These are phyloP conservation scores for Panellus pusillus DNA, from an alignment of 768 basidiomycete genomes.

Conservation along the genomic window DNA sequence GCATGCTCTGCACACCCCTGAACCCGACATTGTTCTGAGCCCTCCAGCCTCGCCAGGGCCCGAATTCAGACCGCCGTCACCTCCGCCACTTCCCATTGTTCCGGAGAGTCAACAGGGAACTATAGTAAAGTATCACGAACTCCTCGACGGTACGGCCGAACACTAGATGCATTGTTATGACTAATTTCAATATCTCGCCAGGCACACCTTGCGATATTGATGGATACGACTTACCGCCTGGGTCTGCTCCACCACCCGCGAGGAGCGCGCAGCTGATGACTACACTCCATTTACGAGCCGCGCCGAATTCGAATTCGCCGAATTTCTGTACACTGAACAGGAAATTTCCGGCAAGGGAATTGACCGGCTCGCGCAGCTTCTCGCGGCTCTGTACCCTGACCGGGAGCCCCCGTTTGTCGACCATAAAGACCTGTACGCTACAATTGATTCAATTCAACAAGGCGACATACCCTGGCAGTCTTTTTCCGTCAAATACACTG, in stretches of 20 bases:
- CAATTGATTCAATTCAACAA: slow-evolving; percentile 24
- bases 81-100: too few relatives aligned
- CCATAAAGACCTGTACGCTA: slow-evolving; percentile 19
- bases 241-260: slow-evolving; percentile 7
- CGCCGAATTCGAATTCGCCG: slow-evolving; percentile 16
- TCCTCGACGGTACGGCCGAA: too few relatives aligned
- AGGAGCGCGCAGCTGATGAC: slow-evolving; percentile 7
- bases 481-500: too few relatives aligned
- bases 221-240: slow-evolving; percentile 8
- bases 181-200: too few relatives aligned
- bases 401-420: slow-evolving; percentile 26
- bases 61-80: too few relatives aligned
- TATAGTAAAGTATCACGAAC: too few relatives aligned
- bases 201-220: slow-evolving; percentile 17
- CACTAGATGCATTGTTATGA: too few relatives aligned
- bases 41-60: too few relatives aligned
- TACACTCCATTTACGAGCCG: slow-evolving; percentile 11
- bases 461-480: slow-evolving; percentile 27
- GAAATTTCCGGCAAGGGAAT: slow-evolving; percentile 1
- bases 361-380: slow-evolving; percentile 4
- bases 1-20: too few relatives aligned
- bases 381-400: slow-evolving; percentile 5
- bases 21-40: too few relatives aligned
- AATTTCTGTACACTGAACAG: slow-evolving; percentile 3
- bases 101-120: too few relatives aligned